Conservation (phyloP, 2,329 filamentous ascomycete genomes). For the Colletotrichum theobromicola region DNA sequence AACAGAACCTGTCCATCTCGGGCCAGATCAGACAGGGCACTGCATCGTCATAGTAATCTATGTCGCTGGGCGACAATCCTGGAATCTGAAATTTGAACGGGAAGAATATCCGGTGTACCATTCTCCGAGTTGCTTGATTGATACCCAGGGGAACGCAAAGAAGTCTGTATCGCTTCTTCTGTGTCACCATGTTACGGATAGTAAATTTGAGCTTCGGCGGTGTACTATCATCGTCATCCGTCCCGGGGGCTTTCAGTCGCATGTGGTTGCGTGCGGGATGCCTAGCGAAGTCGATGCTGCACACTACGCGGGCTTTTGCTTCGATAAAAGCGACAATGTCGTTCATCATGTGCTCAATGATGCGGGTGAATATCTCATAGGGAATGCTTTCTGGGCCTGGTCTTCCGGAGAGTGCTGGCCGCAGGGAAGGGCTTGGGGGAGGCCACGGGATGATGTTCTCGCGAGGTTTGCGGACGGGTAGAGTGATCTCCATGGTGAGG, state of each 20-base stretch:
- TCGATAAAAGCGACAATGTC: neutral
- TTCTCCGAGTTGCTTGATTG: neutral
- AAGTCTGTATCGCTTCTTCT: neutral
- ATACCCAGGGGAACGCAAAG: neutral
- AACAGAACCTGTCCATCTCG: neutral
- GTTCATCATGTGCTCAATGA: neutral
- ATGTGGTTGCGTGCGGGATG: neutral
- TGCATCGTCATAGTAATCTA: neutral
- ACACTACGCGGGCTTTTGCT: neutral
- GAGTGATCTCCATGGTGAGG: neutral
- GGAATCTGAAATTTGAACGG: neutral
- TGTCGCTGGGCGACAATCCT: neutral
- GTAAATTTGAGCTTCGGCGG: neutral
- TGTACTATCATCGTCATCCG: neutral
- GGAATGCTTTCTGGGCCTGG: neutral
- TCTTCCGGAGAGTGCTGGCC: neutral
- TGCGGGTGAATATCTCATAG: neutral
- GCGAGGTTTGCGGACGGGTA: neutral
- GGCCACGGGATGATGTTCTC: neutral
- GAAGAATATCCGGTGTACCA: neutral
- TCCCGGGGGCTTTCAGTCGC: neutral
- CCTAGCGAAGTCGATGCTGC: neutral
- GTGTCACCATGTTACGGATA: neutral
- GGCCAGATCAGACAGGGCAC: neutral
- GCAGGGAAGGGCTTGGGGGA: neutral